These are phyloP conservation scores for Leccinum disarticulatum DNA, from an alignment of 768 basidiomycete species.

Conservation along the genomic window DNA sequence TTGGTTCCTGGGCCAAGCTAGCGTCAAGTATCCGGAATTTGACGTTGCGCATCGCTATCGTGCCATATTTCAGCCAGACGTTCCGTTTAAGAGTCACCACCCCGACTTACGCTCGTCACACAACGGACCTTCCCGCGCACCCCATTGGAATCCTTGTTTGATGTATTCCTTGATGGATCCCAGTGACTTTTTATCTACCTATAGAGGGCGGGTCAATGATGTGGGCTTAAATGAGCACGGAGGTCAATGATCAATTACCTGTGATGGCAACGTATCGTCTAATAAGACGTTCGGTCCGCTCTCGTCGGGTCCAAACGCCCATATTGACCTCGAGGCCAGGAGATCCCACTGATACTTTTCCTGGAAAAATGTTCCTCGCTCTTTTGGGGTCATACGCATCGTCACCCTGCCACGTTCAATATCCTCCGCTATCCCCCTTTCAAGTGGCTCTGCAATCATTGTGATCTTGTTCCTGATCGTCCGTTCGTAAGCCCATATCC, in stretches of 20 bases:
- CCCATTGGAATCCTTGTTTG: constrained; percentile 99
- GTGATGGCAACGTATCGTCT: constrained; percentile 94
- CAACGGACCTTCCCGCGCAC: constrained; percentile 92
- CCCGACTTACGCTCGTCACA: constrained; percentile 95
- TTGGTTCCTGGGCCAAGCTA: constrained; percentile 89
- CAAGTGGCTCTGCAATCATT: constrained; percentile 98
- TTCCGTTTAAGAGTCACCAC: not conserved
- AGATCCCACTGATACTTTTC: constrained; percentile 98
- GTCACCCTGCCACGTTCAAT: constrained; percentile 91
- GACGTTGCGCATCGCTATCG: constrained; percentile 92
- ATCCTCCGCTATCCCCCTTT: constrained; percentile 94
- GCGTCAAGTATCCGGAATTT: constrained; percentile 97
- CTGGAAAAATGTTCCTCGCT: constrained; percentile 94
- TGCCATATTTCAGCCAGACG: not conserved
- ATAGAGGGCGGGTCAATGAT: constrained; percentile 5
- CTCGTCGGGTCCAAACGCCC: constrained; percentile 99
- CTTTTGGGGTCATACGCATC: constrained; percentile 94
- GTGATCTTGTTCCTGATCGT: constrained; percentile 87
- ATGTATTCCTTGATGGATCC: constrained; percentile 90
- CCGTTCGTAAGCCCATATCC: constrained; percentile 15
- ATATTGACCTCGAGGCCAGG: constrained; percentile 95
- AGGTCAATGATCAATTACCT: constrained; percentile 46
- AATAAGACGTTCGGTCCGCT: constrained; percentile 90
- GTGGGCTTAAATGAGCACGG: not conserved
- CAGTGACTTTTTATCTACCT: constrained; percentile 93